These are phyloP conservation scores for Hypoxylon crocopeplum DNA, from an alignment of 495 filamentous ascomycete genomes.

Conservation along the genomic window DNA sequence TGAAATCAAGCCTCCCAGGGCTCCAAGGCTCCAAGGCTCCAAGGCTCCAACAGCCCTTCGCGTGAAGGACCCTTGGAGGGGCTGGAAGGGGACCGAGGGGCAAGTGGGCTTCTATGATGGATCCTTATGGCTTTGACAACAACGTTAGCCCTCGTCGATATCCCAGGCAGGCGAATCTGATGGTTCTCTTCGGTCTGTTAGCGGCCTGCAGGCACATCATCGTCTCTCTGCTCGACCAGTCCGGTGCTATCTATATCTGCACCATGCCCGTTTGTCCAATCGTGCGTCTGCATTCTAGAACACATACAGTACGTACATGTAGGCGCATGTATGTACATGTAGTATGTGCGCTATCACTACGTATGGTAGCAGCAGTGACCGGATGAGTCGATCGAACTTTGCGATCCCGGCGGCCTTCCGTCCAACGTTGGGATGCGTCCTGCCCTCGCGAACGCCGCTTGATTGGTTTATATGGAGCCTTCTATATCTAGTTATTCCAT, in stretches of 20 bases:
- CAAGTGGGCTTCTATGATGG: no score
- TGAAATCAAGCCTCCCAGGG: constrained; percentile 33
- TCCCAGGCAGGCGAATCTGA: constrained; percentile 19
- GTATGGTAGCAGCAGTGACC: constrained; percentile 5
- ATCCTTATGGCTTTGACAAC: constrained; percentile 5
- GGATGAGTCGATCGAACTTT: constrained; percentile 33
- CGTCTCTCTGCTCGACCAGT: constrained; percentile 24
- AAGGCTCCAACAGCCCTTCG: constrained; percentile 25
- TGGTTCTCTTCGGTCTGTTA: constrained; percentile 33
- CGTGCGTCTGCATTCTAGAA: constrained; percentile 28
- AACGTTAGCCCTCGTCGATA: background rate
- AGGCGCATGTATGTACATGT: constrained; percentile 11
- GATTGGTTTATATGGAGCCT: constrained; percentile 20
- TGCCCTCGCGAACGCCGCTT: constrained; percentile 2
- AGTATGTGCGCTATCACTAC: constrained; percentile 16
- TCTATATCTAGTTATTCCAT: constrained; percentile 11
- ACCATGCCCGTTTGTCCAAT: constrained; percentile 24
- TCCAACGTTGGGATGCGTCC: constrained; percentile 18
- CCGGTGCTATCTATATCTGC: constrained; percentile 26
- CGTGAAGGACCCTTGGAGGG: constrained; percentile 32
- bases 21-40: constrained; percentile 13
- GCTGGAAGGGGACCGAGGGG: constrained; percentile 28
- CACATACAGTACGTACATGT: constrained; percentile 30
- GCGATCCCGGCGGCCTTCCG: constrained; percentile 29
- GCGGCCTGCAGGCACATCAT: constrained; percentile 37